Conservation (phyloP, 148 eudicot genomes). For the Rhododendron williamsianum region DNA sequence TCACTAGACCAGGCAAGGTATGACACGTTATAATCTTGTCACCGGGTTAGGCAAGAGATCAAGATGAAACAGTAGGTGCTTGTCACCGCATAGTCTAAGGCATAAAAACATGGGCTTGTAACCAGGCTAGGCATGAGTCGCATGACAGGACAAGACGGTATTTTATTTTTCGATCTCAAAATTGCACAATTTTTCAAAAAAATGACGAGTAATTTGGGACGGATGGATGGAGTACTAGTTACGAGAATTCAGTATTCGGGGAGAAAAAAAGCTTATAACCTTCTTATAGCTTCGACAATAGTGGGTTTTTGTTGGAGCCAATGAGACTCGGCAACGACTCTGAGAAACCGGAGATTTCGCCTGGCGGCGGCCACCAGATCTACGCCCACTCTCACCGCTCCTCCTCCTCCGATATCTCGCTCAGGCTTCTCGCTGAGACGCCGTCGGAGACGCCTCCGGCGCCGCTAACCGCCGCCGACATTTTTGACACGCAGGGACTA, state of each 20-base stretch:
- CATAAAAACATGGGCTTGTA: too few relatives aligned
- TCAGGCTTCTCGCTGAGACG: conserved; percentile 44
- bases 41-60: too few relatives aligned
- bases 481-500: conserved; percentile 6
- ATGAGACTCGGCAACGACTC: conserved; percentile 48
- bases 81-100: too few relatives aligned
- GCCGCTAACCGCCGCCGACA: conserved; percentile 24
- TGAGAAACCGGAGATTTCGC: conserved; percentile 58
- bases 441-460: conserved; percentile 25
- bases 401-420: conserved; percentile 43
- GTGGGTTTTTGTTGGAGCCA: conserved; percentile 55
- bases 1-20: too few relatives aligned
- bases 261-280: conserved; percentile 19
- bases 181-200: too few relatives aligned
- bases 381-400: conserved; percentile 30
- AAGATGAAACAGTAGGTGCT: too few relatives aligned
- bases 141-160: too few relatives aligned
- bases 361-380: conserved; percentile 78
- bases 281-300: conserved; percentile 54
- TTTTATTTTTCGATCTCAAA: too few relatives aligned
- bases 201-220: too few relatives aligned
- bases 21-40: too few relatives aligned
- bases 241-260: background rate
- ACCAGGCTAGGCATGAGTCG: too few relatives aligned
- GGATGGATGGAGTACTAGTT: too few relatives aligned